These are phyloP conservation scores for Exophiala spinifera DNA, from an alignment of 2,329 filamentous ascomycete species.

Conservation along the genomic window DNA sequence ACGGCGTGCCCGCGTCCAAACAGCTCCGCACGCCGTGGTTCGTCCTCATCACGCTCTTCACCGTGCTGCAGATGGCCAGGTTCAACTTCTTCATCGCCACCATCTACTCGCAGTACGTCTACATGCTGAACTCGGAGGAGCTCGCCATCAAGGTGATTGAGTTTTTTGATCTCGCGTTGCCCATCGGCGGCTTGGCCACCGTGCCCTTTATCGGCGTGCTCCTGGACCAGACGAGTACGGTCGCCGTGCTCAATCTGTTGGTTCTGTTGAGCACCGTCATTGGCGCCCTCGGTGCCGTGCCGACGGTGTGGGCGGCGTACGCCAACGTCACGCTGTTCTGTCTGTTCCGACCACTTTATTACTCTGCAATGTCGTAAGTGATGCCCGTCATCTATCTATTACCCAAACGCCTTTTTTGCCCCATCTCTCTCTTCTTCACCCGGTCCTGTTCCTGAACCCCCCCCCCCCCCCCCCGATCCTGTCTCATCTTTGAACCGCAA, in stretches of 20 bases:
- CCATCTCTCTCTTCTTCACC: no score
- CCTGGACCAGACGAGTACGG: constrained; percentile 73
- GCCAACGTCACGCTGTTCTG: constrained; percentile 79
- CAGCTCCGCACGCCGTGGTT: constrained; percentile 84
- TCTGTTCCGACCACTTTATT: constrained; percentile 83
- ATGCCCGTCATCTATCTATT: no score
- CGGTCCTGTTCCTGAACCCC: no score
- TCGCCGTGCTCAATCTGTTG: constrained; percentile 66
- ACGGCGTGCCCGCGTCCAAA: constrained; percentile 63
- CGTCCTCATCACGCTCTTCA: constrained; percentile 74
- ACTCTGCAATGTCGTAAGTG: constrained; percentile 74
- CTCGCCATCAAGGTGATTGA: constrained; percentile 69
- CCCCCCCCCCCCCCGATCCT: no score
- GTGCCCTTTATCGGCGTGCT: constrained; percentile 81
- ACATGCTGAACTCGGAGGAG: constrained; percentile 62
- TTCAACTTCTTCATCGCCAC: constrained; percentile 92
- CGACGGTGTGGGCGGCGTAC: constrained; percentile 67
- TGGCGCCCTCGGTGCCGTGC: constrained; percentile 72
- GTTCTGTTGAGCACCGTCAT: constrained; percentile 70
- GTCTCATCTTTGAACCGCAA: no score
- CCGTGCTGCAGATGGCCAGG: constrained; percentile 67
- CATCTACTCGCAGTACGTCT: constrained; percentile 74
- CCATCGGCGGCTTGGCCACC: constrained; percentile 73
- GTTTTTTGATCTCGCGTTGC: constrained; percentile 80
- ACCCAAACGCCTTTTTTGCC: no score